Conservation (phyloP, 2,329 filamentous ascomycete genomes). For the Cladosporium halotolerans region DNA sequence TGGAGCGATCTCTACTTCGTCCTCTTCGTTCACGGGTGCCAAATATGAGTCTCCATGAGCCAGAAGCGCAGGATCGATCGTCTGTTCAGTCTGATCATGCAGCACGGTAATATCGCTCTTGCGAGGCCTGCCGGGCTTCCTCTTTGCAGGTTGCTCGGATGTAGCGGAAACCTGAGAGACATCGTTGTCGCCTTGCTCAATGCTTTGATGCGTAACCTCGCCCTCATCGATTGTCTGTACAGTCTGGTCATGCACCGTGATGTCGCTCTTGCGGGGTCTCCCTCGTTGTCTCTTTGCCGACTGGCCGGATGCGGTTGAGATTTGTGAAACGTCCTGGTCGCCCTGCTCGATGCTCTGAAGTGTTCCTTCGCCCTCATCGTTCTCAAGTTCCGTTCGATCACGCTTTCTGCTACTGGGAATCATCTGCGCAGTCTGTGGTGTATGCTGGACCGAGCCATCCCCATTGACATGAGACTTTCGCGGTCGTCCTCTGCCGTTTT, state of each 20-base stretch:
- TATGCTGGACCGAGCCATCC: background rate
- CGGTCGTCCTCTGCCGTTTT: background rate
- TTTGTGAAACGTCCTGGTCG: conserved; percentile 1
- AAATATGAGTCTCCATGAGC: conserved; percentile 14
- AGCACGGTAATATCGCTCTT: conserved; percentile 13
- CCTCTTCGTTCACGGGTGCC: conserved; percentile 1
- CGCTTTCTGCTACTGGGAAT: conserved; percentile 7
- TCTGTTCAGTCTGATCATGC: conserved; percentile 10
- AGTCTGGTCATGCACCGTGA: conserved; percentile 10
- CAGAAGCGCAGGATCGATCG: conserved; percentile 16
- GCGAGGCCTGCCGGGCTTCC: background rate
- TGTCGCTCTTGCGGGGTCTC: background rate
- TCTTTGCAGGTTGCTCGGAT: background rate
- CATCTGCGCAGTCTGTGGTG: background rate
- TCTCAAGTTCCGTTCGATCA: background rate
- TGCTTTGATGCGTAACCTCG: background rate
- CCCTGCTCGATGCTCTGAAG: conserved; percentile 8
- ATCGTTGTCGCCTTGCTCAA: conserved; percentile 7
- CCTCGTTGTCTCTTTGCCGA: background rate
- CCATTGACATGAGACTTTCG: background rate
- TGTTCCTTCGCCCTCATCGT: background rate
- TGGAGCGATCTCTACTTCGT: background rate
- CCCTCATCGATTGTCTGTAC: background rate
- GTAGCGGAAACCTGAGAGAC: background rate
- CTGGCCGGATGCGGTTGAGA: background rate